Evolutionary conservation across 2,329 filamentous ascomycete genomes (phyloP), one percentile per base, ranked within the genome.

Genomic region (Phaeosphaeriaceae sp.): DNA sequence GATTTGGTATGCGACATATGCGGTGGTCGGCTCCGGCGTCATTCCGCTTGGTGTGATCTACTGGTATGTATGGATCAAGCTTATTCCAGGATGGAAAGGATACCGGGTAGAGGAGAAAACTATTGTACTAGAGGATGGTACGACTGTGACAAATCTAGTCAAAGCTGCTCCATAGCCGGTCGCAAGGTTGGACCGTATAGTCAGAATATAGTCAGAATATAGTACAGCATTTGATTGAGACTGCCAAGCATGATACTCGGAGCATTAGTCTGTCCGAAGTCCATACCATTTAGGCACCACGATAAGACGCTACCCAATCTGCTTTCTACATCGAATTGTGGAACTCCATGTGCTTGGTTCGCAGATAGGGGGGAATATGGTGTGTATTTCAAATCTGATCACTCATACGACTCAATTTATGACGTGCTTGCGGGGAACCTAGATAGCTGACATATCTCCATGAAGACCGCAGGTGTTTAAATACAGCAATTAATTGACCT

Each of bases 21-120:
- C 80, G 1, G 67, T 83, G 34, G 79, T 83, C 12, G 80, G 78
- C 0, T 71, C 78, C 34, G 71, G 78, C 64, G 77, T 80, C 46
- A 73, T 89, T 28, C 28, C 80, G 0, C 81, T 84, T 39, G 86
- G 82, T 0, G 63, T 87, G 0, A 1, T 83, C 0, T 90, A 90
- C 64, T 91, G 88, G 88, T 85, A 83, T 54, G 52, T 88, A 1
- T 88, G 84, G 82, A 86, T 86, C 0, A 76, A 83, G 3, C 55
- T 83, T 1, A 65, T 90, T 18, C 88, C 88, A 1, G 74, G 71
- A 34, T 81, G 80, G 72, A 77, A 81, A 42, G 79, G 81, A 0
- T 89, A 88, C 63, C 79, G 67, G 12, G 70, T 90, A 1, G 84
- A 88, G 60, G 87, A 90, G 58, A 78, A 82, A 47, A 76, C 75